Evolutionary conservation across 768 basidiomycete genomes (phyloP), one percentile per base, ranked within the genome.

Genomic region (Pleurotus djamor): DNA sequence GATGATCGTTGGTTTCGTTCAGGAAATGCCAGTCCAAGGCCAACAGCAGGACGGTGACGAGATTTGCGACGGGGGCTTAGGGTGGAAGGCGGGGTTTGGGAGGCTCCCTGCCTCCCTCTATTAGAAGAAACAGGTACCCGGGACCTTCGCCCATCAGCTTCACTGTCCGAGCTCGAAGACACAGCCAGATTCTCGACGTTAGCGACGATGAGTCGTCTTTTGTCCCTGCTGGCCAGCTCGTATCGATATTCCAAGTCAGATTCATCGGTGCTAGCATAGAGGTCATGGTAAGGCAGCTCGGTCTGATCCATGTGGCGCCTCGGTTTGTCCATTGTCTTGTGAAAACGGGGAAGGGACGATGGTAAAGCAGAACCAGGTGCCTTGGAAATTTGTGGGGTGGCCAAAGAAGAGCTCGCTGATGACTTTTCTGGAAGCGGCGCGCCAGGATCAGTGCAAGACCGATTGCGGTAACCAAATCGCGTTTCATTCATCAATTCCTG

Each of bases 171-270:
- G 49, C 78, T 69, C 4, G 74, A 76, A 21, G 67, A n/a, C 74
- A 65, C 9, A 77, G 72, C 45, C 17, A 41, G 32, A 5, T 54
- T 28, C 33, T 76, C 75, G 0, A 76, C 75, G 58, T 81, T 82
- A 5, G 78, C 72, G 28, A 83, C 77, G 9, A 76, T 76, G 14
- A 82, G 67, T 44, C 74, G 79, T 4, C 80, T 74, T 52, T 69
- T 71, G 14, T 77, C 72, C 38, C 69, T 67, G 47, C 68, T 66
- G 49, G 73, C 72, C 55, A 60, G 65, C 55, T 81, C 78, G 62
- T 75, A 76, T 12, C 69, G 74, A 34, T 64, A 66, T 59, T 82
- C 80, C 3, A 79, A 55, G 55, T 83, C 79, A 9, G 81, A 82
- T 33, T 80, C 79, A 48, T 79, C 75, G 1, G 71, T 60, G 5